Evolutionary conservation across 306 rosid genomes (phyloP).

Genomic region (Citrullus mucosospermus): DNA sequence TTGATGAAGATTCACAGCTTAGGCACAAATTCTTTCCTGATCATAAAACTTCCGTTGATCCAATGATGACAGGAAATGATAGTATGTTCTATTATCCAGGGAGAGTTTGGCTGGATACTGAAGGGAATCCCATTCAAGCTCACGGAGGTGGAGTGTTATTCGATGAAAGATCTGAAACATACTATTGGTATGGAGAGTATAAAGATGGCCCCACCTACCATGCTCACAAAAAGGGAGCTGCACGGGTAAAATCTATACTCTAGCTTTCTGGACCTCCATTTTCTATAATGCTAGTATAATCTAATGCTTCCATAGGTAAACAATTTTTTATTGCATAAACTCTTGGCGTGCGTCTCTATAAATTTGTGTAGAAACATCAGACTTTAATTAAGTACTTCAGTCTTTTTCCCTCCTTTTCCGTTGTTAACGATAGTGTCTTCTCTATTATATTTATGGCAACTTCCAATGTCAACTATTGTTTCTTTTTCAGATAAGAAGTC

Average conservation of each 20-base stretch:
- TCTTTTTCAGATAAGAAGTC: too few relatives aligned
- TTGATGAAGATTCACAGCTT: slow-evolving; percentile 85
- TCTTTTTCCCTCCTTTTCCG: not conserved
- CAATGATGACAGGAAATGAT: slow-evolving; percentile 37
- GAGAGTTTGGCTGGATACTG: slow-evolving; percentile 88
- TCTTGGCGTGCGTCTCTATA: not conserved
- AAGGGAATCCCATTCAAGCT: slow-evolving; percentile 88
- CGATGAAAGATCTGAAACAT: slow-evolving; percentile 53
- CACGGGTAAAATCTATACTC: slow-evolving; percentile 60
- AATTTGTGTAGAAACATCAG: not conserved
- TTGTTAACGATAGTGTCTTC: not conserved
- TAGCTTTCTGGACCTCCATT: not conserved
- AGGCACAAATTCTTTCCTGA: slow-evolving; percentile 69
- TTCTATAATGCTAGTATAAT: not conserved
- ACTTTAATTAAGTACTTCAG: not conserved
- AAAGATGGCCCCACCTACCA: slow-evolving; percentile 91
- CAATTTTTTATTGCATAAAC: not conserved
- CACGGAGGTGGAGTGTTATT: slow-evolving; percentile 91
- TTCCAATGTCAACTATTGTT: not conserved
- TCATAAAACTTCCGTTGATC: slow-evolving; percentile 46
- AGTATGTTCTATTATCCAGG: slow-evolving; percentile 70
- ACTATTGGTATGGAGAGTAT: slow-evolving; percentile 98
- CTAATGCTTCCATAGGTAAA: not conserved
- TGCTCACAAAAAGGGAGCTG: slow-evolving; percentile 74
- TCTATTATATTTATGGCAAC: not conserved